Evolutionary conservation across 2,329 filamentous ascomycete genomes (phyloP), one percentile per base, ranked within the genome.

Genomic region (Leptographium procerum): DNA sequence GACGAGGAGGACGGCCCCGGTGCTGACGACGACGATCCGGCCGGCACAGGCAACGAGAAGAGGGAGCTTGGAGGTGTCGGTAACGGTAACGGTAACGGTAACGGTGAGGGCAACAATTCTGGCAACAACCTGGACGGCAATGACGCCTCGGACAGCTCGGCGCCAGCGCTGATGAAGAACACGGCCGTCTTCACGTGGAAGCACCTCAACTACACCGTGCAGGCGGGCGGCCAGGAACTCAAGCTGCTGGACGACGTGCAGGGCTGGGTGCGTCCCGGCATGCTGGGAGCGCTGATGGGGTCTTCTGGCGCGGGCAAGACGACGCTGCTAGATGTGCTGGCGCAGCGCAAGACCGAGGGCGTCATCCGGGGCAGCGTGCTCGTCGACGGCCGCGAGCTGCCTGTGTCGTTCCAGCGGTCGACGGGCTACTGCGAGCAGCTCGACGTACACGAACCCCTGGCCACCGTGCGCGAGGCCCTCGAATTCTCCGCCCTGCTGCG

Each of bases 191-290:
- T 95, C 76, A 87, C 90, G 66, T 95, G 90, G 90, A 81, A 85
- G 64, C 79, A 92, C 65, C 86, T 95, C 2, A 90, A 86, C 72
- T 96, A 81, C 65, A 78, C 84, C 60, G 76, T 85, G 70, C 86
- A 88, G 70, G 91, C 95, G 72, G 95, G 95, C 75, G 77, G 77
- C 13, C 84, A 92, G 65, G 73, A 78, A 1, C 82, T 90, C 22
- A 83, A 86, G 52, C 88, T 96, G 66, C 75, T 96, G 61, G 86
- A 95, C 65, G 77, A 92, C 62, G 88, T 96, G 19, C 88, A 94
- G 67, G 91, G 91, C 29, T 96, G 89, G 88, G 90, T 96, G 60
- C 92, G 95, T 71, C 91, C 91, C 7, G 91, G 91, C 61, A 95
- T 89, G 24, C 71, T 95, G 57, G 96, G 91, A n/a, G 90, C 90